phyloP scores from a whole-genome alignment of 805 yeast genomes.

The Danielia oregonensis region DNA sequence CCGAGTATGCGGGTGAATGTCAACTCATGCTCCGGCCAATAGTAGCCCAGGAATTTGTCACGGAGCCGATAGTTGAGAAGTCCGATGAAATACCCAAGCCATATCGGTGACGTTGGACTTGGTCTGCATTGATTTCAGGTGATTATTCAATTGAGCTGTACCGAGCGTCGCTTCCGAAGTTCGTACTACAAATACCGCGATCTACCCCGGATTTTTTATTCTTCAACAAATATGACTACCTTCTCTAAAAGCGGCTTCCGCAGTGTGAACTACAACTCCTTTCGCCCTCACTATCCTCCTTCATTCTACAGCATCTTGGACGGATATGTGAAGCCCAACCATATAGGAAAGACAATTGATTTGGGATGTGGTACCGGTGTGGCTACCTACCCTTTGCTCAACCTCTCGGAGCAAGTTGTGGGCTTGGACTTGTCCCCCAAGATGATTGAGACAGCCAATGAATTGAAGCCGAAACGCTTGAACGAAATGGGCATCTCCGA shows the following conservation, averaged over 20 bases:
- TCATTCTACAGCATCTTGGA: constrained; percentile 31
- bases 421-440: constrained; percentile 46
- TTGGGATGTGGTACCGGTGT: constrained; percentile 57
- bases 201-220: background rate
- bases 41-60: too few species aligned
- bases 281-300: constrained; percentile 40
- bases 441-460: constrained; percentile 45
- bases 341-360: constrained; percentile 27
- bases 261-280: constrained; percentile 23
- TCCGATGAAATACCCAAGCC: too few species aligned
- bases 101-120: too few species aligned
- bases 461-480: constrained; percentile 21
- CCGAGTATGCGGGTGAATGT: too few species aligned
- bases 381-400: constrained; percentile 43
- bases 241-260: constrained; percentile 13
- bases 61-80: too few species aligned
- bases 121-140: too few species aligned
- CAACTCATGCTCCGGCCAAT: too few species aligned
- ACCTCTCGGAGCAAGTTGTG: constrained; percentile 32
- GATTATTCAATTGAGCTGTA: too few species aligned
- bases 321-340: constrained; percentile 20
- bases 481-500: constrained; percentile 24
- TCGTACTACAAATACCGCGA: too few species aligned
- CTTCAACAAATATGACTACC: constrained; percentile 12
- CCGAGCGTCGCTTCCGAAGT: background rate